These are phyloP conservation scores for Aphanoascus verrucosus DNA, from an alignment of 2,329 filamentous ascomycete species.

Conservation along the genomic window DNA sequence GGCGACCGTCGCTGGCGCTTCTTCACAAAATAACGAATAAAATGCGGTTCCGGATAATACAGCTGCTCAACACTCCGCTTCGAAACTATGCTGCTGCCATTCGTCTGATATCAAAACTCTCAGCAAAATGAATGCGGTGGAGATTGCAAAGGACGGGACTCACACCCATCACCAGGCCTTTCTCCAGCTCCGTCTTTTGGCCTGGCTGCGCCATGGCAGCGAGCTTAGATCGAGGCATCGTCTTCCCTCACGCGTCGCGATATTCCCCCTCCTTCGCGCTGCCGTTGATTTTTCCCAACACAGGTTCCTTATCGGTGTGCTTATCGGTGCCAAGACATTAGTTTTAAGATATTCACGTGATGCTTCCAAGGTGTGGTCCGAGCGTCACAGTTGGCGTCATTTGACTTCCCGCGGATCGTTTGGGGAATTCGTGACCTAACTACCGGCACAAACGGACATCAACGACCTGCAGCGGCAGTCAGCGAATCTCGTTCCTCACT, in stretches of 20 bases:
- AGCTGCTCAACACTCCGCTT: conserved; percentile 86
- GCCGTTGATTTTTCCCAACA: not conserved
- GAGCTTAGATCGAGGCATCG: not conserved
- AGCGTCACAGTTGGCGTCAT: conserved; percentile 21
- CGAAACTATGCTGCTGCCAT: conserved; percentile 83
- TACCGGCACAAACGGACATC: not conserved
- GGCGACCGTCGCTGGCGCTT: conserved; percentile 76
- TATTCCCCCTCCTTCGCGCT: not conserved
- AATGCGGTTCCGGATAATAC: conserved; percentile 73
- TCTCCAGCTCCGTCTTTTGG: conserved; percentile 32
- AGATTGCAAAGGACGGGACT: conserved; percentile 18
- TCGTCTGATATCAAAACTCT: conserved; percentile 50
- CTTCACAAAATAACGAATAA: conserved; percentile 76
- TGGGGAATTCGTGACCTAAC: not conserved
- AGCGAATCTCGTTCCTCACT: not conserved
- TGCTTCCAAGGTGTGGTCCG: conserved; percentile 31
- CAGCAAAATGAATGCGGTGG: not conserved
- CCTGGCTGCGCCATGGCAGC: not conserved
- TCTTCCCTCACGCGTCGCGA: not conserved
- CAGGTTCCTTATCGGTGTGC: not conserved
- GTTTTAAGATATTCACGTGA: conserved; percentile 11
- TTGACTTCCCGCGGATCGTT: conserved; percentile 6
- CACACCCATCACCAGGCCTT: conserved; percentile 46
- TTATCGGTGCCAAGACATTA: conserved; percentile 4
- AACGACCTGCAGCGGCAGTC: not conserved